Percentiles rank a stretch among this genome's conserved stretches.
Evolutionary conservation across 495 filamentous ascomycete genomes (phyloP).

Genomic region (Neurospora sp.): DNA sequence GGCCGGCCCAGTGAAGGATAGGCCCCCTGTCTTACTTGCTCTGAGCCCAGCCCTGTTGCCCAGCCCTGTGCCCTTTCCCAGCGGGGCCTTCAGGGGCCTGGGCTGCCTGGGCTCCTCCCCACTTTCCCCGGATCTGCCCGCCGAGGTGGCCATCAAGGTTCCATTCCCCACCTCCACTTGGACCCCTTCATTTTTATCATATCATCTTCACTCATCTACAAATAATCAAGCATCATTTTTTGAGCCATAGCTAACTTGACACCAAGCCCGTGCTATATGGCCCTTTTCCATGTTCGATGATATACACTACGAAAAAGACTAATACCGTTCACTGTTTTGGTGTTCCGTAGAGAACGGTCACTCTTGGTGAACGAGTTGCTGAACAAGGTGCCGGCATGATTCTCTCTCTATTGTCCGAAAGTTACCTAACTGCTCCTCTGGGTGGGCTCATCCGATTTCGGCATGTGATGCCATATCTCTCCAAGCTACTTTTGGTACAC

Average conservation of each 20-base stretch:
- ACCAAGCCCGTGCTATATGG: no score
- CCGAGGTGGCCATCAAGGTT: neutral
- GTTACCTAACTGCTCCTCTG: neutral
- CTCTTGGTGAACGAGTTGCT: neutral
- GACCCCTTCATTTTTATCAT: neutral
- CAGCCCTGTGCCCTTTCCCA: neutral
- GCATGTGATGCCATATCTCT: neutral
- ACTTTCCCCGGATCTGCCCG: neutral
- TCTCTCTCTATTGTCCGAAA: neutral
- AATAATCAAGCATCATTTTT: neutral
- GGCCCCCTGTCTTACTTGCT: neutral
- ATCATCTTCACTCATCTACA: neutral
- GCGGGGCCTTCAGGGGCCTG: neutral
- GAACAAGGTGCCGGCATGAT: neutral
- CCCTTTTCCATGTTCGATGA: neutral
- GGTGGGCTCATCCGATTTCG: neutral
- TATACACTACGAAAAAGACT: neutral
- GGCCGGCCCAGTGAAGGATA: neutral
- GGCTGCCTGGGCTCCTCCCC: neutral
- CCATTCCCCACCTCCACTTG: neutral
- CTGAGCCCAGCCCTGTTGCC: neutral
- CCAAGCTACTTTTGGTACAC: neutral
- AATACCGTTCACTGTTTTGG: neutral
- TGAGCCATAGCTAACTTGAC: no score
- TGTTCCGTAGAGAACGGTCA: neutral